Conservation (phyloP, 306 rosid species). For the Acacia crassicarpa region DNA sequence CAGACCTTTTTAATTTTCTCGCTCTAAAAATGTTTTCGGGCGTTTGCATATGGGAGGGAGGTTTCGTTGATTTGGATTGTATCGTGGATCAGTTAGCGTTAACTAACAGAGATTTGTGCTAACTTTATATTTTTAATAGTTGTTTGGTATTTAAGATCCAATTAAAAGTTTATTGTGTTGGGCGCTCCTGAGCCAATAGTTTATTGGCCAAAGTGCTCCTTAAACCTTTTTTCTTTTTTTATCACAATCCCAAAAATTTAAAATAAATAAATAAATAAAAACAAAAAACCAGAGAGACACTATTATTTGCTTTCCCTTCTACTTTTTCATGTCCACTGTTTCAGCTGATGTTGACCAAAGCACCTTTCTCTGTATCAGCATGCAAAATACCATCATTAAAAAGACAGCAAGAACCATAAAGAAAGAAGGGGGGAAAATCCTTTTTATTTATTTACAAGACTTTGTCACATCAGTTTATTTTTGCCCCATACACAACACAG, state of each 20-base stretch:
- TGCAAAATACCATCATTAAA: background rate
- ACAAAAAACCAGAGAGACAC: background rate
- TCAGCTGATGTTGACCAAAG: background rate
- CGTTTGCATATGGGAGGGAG: background rate
- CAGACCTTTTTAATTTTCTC: background rate
- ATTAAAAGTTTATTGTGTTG: too few species aligned
- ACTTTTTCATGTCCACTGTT: background rate
- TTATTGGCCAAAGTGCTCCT: too few species aligned
- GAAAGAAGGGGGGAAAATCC: background rate
- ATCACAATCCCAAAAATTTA: too few species aligned
- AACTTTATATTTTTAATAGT: too few species aligned
- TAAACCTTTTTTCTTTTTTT: too few species aligned
- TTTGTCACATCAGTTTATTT: background rate
- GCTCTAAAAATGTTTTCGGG: background rate
- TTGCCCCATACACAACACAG: background rate
- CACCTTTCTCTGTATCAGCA: background rate
- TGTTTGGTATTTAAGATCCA: too few species aligned
- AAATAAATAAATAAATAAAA: too few species aligned
- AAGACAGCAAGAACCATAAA: background rate
- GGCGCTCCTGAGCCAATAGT: too few species aligned
- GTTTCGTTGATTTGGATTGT: conserved; percentile 19
- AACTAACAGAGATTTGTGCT: too few species aligned
- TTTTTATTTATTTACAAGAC: background rate
- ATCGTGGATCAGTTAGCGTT: conserved; percentile 5
- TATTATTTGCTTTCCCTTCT: background rate